Percentiles rank a stretch among this genome's conserved stretches.
These are phyloP conservation scores for Ustilago trichophora DNA, from an alignment of 1,284 basidiomycete species.

Conservation along the genomic window DNA sequence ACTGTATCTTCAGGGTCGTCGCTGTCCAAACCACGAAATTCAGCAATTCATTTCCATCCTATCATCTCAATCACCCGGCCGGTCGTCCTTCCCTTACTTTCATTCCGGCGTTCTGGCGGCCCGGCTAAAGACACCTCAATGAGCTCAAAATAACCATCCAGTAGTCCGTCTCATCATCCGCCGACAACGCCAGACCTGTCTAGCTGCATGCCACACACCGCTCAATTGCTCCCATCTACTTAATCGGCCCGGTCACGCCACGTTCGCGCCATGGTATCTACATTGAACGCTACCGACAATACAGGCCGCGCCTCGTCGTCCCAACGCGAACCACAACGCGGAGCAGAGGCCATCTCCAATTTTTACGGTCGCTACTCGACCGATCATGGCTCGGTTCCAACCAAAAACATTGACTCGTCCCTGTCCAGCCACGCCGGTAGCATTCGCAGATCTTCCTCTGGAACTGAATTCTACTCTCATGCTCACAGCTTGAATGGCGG, in stretches of 20 bases:
- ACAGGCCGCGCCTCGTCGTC: constrained; percentile 13
- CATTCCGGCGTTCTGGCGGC: too few relatives aligned
- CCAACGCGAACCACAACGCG: constrained; percentile 36
- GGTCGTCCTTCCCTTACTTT: too few relatives aligned
- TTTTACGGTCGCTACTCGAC: constrained; percentile 40
- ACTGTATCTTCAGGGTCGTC: too few relatives aligned
- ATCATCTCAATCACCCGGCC: too few relatives aligned
- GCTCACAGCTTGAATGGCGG: constrained; percentile 18
- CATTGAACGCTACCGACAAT: constrained; percentile 6
- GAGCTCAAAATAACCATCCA: too few relatives aligned
- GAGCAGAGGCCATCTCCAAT: constrained; percentile 38
- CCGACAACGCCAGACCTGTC: too few relatives aligned
- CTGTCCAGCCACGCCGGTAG: constrained; percentile 31
- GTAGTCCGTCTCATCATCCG: too few relatives aligned
- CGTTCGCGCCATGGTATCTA: constrained; percentile 19
- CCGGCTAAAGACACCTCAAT: too few relatives aligned
- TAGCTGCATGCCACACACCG: constrained; percentile 1
- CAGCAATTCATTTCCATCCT: too few relatives aligned
- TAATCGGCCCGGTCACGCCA: background rate
- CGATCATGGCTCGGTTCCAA: constrained; percentile 16
- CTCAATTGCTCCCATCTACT: background rate
- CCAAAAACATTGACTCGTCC: constrained; percentile 19
- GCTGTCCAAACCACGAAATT: too few relatives aligned
- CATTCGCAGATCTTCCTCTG: constrained; percentile 31
- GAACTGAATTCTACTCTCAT: constrained; percentile 31